These are phyloP conservation scores for Dipodascus geniculatus DNA, from an alignment of 805 yeast species.

Conservation along the genomic window DNA sequence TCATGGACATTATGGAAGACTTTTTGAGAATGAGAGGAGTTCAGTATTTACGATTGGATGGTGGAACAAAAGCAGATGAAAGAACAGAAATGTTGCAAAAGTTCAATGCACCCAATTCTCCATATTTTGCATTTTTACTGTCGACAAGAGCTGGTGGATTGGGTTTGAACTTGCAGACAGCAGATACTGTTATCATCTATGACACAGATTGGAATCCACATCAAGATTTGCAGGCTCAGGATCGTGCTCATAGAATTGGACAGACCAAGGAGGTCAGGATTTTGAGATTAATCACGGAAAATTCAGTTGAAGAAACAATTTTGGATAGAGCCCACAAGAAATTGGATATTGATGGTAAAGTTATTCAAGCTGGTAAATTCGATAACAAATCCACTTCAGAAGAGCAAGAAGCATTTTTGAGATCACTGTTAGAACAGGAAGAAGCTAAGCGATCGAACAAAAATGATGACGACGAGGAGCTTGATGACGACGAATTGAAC, in stretches of 20 bases:
- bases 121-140: constrained; percentile 79
- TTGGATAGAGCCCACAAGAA: constrained; percentile 88
- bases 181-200: constrained; percentile 93
- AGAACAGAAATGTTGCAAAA: constrained; percentile 64
- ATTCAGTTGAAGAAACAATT: constrained; percentile 90
- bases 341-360: constrained; percentile 93
- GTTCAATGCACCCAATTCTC: constrained; percentile 79
- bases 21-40: constrained; percentile 61
- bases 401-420: constrained; percentile 88
- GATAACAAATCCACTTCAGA: constrained; percentile 94
- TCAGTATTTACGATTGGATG: constrained; percentile 85
- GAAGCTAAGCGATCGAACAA: constrained; percentile 45
- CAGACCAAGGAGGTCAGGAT: constrained; percentile 95
- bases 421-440: constrained; percentile 76
- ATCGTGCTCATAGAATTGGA: constrained; percentile 97
- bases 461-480: constrained; percentile 51
- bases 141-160: constrained; percentile 98
- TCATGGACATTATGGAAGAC: constrained; percentile 98
- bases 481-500: constrained; percentile 76
- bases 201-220: constrained; percentile 99
- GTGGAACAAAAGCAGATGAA: constrained; percentile 91
- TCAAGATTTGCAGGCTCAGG: constrained; percentile 98
- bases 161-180: constrained; percentile 90
- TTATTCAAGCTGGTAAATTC: constrained; percentile 96
- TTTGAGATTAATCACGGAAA: constrained; percentile 78